Conservation (phyloP, 2,329 filamentous ascomycete species). For the Fusarium circinatum region DNA sequence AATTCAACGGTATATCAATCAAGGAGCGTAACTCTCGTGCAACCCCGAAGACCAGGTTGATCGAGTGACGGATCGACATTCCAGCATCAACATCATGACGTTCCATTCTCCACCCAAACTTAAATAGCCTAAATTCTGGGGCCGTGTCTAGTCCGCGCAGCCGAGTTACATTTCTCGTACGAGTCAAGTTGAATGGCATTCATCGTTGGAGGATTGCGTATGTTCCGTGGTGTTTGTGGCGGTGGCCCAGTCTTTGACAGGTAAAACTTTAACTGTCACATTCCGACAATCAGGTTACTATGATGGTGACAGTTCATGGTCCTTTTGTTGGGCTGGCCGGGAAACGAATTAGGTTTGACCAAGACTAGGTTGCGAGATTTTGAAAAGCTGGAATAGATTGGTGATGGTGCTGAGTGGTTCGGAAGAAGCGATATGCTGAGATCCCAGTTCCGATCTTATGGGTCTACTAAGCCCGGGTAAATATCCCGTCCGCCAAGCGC, state of each 20-base stretch:
- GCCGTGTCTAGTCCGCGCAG: not conserved
- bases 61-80: conserved; percentile 9
- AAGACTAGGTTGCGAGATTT: not conserved
- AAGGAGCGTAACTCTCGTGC: not conserved
- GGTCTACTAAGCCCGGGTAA: not conserved
- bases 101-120: conserved; percentile 13
- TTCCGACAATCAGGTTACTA: conserved; percentile 3
- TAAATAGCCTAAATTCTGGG: conserved; percentile 23
- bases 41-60: not conserved
- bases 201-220: not conserved
- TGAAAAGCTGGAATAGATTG: not conserved
- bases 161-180: not conserved
- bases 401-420: not conserved
- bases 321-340: not conserved
- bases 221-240: conserved; percentile 12
- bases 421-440: too few species aligned
- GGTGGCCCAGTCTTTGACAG: not conserved
- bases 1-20: not conserved
- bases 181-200: not conserved
- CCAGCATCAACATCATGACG: conserved; percentile 15
- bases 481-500: not conserved
- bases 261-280: conserved; percentile 10
- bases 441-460: not conserved
- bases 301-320: not conserved
- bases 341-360: not conserved